These are phyloP conservation scores for Fusarium keratoplasticum DNA, from an alignment of 2,329 filamentous ascomycete species.

Conservation along the genomic window DNA sequence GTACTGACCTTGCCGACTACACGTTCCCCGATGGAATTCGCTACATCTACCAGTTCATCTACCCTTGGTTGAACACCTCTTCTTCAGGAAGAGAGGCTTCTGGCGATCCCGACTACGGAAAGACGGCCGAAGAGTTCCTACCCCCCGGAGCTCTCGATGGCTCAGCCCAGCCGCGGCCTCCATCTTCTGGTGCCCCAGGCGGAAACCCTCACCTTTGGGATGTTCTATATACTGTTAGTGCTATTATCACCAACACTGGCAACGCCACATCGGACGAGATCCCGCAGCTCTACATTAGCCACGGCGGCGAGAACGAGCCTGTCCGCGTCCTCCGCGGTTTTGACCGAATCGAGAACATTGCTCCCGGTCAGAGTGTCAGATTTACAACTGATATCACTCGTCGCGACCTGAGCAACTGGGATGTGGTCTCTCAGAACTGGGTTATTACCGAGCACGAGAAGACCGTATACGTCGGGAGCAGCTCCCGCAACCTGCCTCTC, in stretches of 20 bases:
- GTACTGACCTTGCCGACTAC: conserved; percentile 73
- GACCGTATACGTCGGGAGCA: conserved; percentile 66
- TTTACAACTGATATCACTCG: conserved; percentile 79
- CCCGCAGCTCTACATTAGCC: conserved; percentile 81
- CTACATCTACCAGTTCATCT: conserved; percentile 69
- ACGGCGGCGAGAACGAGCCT: conserved; percentile 82
- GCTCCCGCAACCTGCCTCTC: conserved; percentile 66
- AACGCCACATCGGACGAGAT: conserved; percentile 74
- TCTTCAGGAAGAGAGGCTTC: conserved; percentile 66
- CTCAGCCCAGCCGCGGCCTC: conserved; percentile 65
- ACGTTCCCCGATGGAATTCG: conserved; percentile 72
- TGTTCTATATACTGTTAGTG: conserved; percentile 74
- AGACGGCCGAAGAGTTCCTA: conserved; percentile 68
- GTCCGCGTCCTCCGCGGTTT: conserved; percentile 79
- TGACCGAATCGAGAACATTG: conserved; percentile 76
- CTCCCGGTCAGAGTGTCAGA: conserved; percentile 72
- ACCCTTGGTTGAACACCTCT: conserved; percentile 78
- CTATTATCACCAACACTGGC: conserved; percentile 79
- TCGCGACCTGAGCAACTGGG: conserved; percentile 90
- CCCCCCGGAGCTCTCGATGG: conserved; percentile 68
- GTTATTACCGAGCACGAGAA: conserved; percentile 66
- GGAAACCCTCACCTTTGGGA: conserved; percentile 76
- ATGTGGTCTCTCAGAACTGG: conserved; percentile 85
- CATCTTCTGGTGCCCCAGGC: conserved; percentile 67
- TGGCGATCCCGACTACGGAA: conserved; percentile 69